A percentile compares a stretch with the other conserved stretches of the same genome.
Conservation (phyloP, 2,329 filamentous ascomycete species). For the Calonectria naviculata region DNA sequence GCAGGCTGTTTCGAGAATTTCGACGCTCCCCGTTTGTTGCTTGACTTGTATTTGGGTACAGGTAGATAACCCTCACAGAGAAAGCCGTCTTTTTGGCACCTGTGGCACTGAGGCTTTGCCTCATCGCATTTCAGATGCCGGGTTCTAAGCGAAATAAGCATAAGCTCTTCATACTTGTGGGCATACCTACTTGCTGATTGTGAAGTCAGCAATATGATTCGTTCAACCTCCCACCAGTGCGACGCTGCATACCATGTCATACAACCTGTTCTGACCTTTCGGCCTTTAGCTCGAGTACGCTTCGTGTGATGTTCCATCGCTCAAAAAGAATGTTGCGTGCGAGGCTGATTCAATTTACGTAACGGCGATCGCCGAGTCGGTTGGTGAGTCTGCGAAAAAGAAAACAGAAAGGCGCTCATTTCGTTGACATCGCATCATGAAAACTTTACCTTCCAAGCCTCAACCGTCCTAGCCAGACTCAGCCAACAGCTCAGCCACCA, state of each 20-base stretch:
- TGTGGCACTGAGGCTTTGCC: slow-evolving; percentile 34
- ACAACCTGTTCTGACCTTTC: neutral
- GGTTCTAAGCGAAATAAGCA: slow-evolving; percentile 20
- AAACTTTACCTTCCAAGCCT: no score
- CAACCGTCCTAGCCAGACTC: no score
- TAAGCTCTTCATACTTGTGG: neutral
- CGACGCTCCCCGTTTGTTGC: neutral
- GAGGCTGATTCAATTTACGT: no score
- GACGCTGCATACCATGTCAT: neutral
- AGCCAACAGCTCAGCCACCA: no score
- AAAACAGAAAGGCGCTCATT: no score
- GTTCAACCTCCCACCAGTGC: neutral
- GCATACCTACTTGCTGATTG: neutral
- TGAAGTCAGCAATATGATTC: neutral
- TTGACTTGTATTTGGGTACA: neutral
- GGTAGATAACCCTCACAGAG: slow-evolving; percentile 37
- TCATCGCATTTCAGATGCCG: slow-evolving; percentile 42
- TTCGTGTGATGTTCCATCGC: neutral
- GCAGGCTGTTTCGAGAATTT: no score
- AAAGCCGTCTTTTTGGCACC: slow-evolving; percentile 29
- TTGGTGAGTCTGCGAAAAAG: no score
- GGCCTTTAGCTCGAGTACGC: neutral
- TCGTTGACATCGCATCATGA: no score
- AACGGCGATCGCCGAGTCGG: no score
- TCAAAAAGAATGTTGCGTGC: no score